phyloP scores from a whole-genome alignment of 2,329 filamentous ascomycete species.

The Sporothrix humicola region DNA sequence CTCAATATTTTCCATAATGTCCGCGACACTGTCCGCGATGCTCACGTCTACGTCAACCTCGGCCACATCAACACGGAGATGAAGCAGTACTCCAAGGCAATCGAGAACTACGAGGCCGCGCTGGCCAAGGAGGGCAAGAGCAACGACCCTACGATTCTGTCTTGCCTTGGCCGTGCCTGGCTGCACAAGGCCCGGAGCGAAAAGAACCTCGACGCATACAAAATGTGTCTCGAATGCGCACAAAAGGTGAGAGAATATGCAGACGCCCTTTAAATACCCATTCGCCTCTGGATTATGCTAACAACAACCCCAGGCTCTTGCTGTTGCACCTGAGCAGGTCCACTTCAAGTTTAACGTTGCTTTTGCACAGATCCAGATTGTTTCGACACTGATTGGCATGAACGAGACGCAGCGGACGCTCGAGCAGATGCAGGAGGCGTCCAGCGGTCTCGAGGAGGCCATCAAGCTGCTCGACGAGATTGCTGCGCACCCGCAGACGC shows the following conservation, averaged over 20 bases:
- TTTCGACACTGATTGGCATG: conserved; percentile 76
- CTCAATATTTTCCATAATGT: conserved; percentile 89
- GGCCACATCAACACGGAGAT: conserved; percentile 92
- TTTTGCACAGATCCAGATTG: conserved; percentile 95
- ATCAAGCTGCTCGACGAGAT: conserved; percentile 74
- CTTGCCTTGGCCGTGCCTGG: conserved; percentile 88
- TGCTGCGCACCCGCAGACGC: conserved; percentile 68
- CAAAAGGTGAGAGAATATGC: conserved; percentile 59
- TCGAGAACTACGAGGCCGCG: conserved; percentile 92
- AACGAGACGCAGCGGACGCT: conserved; percentile 78
- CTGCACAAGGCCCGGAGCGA: conserved; percentile 75
- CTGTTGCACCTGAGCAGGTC: conserved; percentile 78
- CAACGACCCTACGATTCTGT: conserved; percentile 78
- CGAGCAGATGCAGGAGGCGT: conserved; percentile 79
- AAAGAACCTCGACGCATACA: conserved; percentile 63
- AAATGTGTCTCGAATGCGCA: conserved; percentile 64
- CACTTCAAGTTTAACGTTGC: conserved; percentile 98
- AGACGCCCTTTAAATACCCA: too few species aligned
- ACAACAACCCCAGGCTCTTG: conserved; percentile 63
- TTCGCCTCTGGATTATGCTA: too few species aligned
- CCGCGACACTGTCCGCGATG: conserved; percentile 85
- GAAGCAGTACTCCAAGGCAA: conserved; percentile 86
- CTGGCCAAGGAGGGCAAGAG: conserved; percentile 75
- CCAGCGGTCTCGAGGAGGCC: conserved; percentile 77
- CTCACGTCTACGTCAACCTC: conserved; percentile 88